Evolutionary conservation across 495 filamentous ascomycete genomes (phyloP).

Genomic region (Hypomontagnella submonticulosa): DNA sequence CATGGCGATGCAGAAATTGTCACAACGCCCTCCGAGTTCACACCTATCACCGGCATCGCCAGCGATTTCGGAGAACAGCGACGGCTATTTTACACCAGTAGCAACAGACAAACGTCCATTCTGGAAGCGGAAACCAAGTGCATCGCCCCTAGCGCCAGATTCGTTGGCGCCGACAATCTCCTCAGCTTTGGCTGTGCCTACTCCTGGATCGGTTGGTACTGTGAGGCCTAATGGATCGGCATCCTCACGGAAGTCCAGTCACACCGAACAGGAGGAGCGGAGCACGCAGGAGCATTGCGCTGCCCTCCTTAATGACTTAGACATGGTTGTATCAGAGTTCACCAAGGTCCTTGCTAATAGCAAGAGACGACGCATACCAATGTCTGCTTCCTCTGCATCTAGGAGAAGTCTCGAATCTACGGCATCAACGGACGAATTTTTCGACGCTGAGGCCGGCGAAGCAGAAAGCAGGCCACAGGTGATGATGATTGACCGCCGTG

Average conservation of each 20-base stretch:
- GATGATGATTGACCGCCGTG: conserved; percentile 74
- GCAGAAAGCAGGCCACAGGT: conserved; percentile 68
- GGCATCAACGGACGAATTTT: conserved; percentile 86
- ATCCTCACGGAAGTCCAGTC: conserved; percentile 39
- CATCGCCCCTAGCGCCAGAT: conserved; percentile 54
- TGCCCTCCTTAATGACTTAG: conserved; percentile 82
- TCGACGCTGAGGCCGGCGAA: conserved; percentile 84
- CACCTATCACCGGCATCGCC: conserved; percentile 55
- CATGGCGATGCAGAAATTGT: conserved; percentile 72
- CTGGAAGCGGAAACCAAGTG: conserved; percentile 88
- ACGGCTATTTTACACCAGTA: conserved; percentile 57
- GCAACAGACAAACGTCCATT: conserved; percentile 69
- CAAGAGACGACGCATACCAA: conserved; percentile 76
- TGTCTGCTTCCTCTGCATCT: conserved; percentile 60
- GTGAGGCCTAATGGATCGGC: conserved; percentile 35
- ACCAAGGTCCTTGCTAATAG: conserved; percentile 77
- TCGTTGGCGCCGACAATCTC: conserved; percentile 59
- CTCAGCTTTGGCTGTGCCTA: conserved; percentile 69
- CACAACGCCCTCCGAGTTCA: conserved; percentile 48
- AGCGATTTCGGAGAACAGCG: conserved; percentile 55
- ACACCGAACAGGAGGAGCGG: conserved; percentile 60
- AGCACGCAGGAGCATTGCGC: conserved; percentile 81
- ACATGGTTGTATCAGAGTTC: conserved; percentile 84
- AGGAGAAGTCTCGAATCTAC: conserved; percentile 83
- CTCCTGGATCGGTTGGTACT: conserved; percentile 54